phyloP scores from a whole-genome alignment of 306 rosid species.

The Biancaea sappan region DNA sequence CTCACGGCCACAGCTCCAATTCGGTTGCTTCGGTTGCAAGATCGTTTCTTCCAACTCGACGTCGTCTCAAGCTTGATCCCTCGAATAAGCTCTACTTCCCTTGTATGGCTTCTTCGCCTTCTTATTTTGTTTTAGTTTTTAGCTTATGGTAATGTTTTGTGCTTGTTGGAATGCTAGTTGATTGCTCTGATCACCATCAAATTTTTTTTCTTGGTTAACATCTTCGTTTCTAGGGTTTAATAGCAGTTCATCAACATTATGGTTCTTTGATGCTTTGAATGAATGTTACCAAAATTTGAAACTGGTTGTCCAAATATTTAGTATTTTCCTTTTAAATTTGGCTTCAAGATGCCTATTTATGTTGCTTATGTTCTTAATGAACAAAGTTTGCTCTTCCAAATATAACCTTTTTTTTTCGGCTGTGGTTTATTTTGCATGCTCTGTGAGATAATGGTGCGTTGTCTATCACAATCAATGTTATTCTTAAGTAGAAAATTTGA shows the following conservation, averaged over 20 bases:
- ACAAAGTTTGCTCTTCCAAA: neutral
- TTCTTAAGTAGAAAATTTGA: neutral
- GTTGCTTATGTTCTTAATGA: neutral
- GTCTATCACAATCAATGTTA: neutral
- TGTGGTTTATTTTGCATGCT: neutral
- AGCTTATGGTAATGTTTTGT: neutral
- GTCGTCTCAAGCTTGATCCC: constrained; percentile 99
- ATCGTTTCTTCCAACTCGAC: constrained; percentile 89
- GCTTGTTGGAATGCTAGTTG: constrained; percentile 9
- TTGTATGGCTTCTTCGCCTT: constrained; percentile 49
- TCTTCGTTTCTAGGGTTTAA: neutral
- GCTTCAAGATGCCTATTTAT: neutral
- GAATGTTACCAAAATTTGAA: neutral
- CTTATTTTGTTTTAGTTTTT: neutral
- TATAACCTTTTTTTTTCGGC: neutral
- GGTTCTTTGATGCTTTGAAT: neutral
- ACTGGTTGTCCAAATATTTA: neutral
- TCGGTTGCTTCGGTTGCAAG: constrained; percentile 92
- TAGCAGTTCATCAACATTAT: neutral
- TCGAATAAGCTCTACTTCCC: constrained; percentile 89
- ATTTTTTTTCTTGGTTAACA: neutral
- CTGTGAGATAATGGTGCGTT: neutral
- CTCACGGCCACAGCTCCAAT: constrained; percentile 50
- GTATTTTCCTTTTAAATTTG: neutral
- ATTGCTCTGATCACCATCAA: constrained; percentile 32